Percentiles rank a stretch among this genome's conserved stretches.
phyloP scores from a whole-genome alignment of 1,284 basidiomycete species.

The Sporisorium iseilematis-ciliati region DNA sequence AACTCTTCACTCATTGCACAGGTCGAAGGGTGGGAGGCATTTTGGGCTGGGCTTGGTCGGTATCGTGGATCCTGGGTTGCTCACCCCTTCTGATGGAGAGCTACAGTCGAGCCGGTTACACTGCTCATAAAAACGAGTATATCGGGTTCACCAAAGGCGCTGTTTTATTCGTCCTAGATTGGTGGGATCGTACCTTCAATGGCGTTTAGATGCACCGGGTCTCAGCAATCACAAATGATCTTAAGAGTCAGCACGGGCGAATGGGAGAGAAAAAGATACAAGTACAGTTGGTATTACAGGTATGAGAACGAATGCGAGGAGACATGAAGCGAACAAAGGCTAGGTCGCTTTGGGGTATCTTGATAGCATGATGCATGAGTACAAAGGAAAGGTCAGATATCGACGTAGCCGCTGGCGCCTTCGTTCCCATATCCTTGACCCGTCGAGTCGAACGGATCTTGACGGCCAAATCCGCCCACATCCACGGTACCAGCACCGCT shows the following conservation, averaged over 20 bases:
- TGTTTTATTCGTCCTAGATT: constrained; percentile 20
- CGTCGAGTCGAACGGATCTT: constrained; percentile 39
- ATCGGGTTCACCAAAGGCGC: constrained; percentile 11
- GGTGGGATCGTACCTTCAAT: constrained; percentile 19
- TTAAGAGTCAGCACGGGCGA: neutral
- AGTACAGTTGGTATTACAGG: constrained; percentile 40
- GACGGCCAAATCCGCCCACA: constrained; percentile 34
- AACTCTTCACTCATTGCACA: constrained; percentile 16
- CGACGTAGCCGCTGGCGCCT: constrained; percentile 48
- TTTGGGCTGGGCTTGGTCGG: constrained; percentile 37
- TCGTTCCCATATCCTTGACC: constrained; percentile 38
- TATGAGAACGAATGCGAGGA: constrained; percentile 6
- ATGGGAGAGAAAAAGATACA: constrained; percentile 9
- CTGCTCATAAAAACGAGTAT: constrained; percentile 9
- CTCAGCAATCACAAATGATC: neutral
- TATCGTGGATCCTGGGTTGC: constrained; percentile 17
- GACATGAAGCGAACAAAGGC: neutral
- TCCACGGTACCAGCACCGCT: constrained; percentile 51
- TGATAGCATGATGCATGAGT: neutral
- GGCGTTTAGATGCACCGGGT: constrained; percentile 2
- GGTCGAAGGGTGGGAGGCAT: constrained; percentile 21
- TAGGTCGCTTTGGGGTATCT: constrained; percentile 30
- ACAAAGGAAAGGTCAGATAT: constrained; percentile 36
- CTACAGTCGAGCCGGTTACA: constrained; percentile 14
- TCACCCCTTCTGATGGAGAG: constrained; percentile 23